phyloP scores from a whole-genome alignment of 2,329 filamentous ascomycete genomes.

The Helicocarpus griseus region DNA sequence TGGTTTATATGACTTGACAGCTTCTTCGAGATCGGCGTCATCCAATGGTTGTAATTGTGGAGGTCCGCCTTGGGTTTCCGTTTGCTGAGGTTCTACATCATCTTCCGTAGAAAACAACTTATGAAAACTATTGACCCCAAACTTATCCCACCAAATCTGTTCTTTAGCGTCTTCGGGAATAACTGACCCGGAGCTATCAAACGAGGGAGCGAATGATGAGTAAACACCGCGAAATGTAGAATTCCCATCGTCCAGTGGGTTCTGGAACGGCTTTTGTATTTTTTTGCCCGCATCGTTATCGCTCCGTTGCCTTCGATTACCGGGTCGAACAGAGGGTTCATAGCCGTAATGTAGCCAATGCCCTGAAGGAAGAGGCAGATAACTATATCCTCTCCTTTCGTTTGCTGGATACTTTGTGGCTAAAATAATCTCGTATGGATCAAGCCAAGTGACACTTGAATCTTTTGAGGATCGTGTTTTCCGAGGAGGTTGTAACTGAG shows the following conservation, averaged over 20 bases:
- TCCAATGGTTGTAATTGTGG: constrained; percentile 23
- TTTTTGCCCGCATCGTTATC: neutral
- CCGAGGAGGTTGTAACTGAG: constrained; percentile 32
- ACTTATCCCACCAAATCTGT: constrained; percentile 37
- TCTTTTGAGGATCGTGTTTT: constrained; percentile 25
- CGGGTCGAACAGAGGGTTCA: neutral
- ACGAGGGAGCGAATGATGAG: constrained; percentile 40
- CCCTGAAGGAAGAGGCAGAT: constrained; percentile 30
- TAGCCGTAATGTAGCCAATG: constrained; percentile 36
- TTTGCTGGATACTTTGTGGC: constrained; percentile 25
- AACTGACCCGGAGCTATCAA: constrained; percentile 36
- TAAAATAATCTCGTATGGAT: constrained; percentile 30
- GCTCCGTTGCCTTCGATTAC: neutral
- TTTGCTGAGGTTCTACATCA: constrained; percentile 10
- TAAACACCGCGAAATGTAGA: constrained; percentile 35
- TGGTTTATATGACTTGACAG: constrained; percentile 33
- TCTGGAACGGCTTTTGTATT: neutral
- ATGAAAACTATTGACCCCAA: constrained; percentile 29
- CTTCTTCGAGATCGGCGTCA: constrained; percentile 31
- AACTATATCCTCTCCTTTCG: constrained; percentile 32
- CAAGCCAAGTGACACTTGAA: constrained; percentile 29
- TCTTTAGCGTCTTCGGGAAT: constrained; percentile 34
- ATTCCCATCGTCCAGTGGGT: constrained; percentile 19
- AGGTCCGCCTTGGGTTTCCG: constrained; percentile 10
- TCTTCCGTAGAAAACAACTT: constrained; percentile 22